Evolutionary conservation across 2,329 filamentous ascomycete species (phyloP), one percentile per base, ranked within the genome.

Genomic region (Xylariomycetidae sp.): DNA sequence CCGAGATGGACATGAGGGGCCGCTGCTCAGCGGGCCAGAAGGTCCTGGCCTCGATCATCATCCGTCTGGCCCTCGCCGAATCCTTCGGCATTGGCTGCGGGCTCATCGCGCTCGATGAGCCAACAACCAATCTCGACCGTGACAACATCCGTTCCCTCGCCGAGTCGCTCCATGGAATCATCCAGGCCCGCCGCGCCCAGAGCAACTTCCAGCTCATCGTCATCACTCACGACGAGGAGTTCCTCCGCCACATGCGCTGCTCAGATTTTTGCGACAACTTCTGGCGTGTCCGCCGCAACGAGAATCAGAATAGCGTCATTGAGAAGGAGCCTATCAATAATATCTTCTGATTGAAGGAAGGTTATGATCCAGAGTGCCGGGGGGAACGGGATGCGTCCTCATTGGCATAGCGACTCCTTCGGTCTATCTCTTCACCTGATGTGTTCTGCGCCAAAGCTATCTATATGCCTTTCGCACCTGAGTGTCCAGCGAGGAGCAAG

Each of bases 1-100:
- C 85, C 1, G 92, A 98, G 62, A 95, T 98, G 88, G 92, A 98
- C 65, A 98, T 98, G 92, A 87, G 92, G 42, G 94, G 92, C 2
- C 86, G 92, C 35, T 98, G 92, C 70, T 94, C 86, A 47, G 92
- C 92, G 1, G 92, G 92, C 4, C 92, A 98, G 59, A 96, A 94
- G 63, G 90, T 98, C 17, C 77, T 98, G 17, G 92, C 92, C 4
- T 88, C 83, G 61, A 98, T 98, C 65, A 94, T 98, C 62, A 96
- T 98, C 59, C 89, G 92, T 2, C 77, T 98, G 17, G 92, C 94
- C 10, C 76, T 98, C 29, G 92, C 92, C 4, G 92, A 98, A 62
- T 95, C 88, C 49, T 98, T 98, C 57, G 92, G 92, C 45, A 78
- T 89, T 52, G 94, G 94, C 56, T 98, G 94, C 61, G 92, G 92